Evolutionary conservation across 2,329 filamentous ascomycete species (phyloP).

Genomic region (Metarhizium sp.): DNA sequence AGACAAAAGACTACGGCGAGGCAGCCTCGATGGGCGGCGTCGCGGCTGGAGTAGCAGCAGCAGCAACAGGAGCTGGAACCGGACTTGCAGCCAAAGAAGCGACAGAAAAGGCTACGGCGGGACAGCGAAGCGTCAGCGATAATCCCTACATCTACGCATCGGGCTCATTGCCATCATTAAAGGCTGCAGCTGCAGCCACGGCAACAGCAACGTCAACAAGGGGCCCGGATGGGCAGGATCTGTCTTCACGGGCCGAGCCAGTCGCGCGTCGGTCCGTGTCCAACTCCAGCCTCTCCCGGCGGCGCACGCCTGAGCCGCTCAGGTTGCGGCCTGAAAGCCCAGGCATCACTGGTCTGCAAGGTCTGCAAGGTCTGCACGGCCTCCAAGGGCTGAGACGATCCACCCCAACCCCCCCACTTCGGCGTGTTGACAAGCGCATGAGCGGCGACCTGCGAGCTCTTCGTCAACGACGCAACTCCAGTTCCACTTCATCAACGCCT

Average conservation of each 20-base stretch:
- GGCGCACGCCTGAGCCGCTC: constrained; percentile 43
- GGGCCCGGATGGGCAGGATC: background rate
- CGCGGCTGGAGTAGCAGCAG: background rate
- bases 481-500: background rate
- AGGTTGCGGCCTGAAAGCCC: constrained; percentile 54
- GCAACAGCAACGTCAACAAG: background rate
- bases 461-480: constrained; percentile 24
- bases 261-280: constrained; percentile 35
- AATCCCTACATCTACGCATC: constrained; percentile 1
- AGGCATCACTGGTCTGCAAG: constrained; percentile 29
- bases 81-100: background rate
- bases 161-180: constrained; percentile 1
- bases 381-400: constrained; percentile 18
- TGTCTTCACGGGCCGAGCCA: constrained; percentile 14
- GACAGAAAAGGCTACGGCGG: constrained; percentile 11
- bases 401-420: constrained; percentile 55
- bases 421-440: constrained; percentile 56
- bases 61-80: background rate
- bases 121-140: constrained; percentile 5
- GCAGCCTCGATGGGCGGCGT: constrained; percentile 7
- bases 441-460: constrained; percentile 60
- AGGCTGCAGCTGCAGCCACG: background rate
- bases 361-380: too few relatives aligned
- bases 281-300: constrained; percentile 38
- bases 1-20: constrained; percentile 20